A percentile compares a stretch with the other conserved stretches of the same genome.
phyloP scores from a whole-genome alignment of 441 rosid species.

The Hypseocharis bilobata region DNA sequence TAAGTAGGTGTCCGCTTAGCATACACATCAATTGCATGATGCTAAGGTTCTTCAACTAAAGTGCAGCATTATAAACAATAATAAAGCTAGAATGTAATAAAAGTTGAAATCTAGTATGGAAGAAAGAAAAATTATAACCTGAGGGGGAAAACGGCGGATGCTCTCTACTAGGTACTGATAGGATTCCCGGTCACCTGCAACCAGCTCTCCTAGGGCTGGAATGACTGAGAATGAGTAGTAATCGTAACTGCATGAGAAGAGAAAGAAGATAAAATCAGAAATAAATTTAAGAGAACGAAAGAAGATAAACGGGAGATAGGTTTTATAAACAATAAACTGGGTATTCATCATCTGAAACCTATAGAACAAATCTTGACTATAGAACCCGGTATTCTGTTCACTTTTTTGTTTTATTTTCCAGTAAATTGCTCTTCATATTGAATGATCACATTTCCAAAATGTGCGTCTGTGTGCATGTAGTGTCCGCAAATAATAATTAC shows the following conservation, averaged over 20 bases:
- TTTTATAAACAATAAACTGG: background rate
- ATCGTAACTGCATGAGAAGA: slow-evolving; percentile 54
- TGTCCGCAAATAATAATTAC: too few relatives aligned
- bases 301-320: background rate
- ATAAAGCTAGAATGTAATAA: too few relatives aligned
- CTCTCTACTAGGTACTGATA: slow-evolving; percentile 92
- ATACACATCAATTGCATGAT: too few relatives aligned
- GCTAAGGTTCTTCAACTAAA: too few relatives aligned
- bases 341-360: background rate
- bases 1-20: too few relatives aligned
- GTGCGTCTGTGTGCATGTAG: too few relatives aligned
- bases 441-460: too few relatives aligned
- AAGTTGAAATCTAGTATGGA: background rate
- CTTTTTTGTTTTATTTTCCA: too few relatives aligned
- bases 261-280: background rate
- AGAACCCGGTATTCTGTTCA: too few relatives aligned
- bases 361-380: background rate
- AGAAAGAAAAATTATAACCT: slow-evolving; percentile 31
- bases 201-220: slow-evolving; percentile 68
- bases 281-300: slow-evolving; percentile 6
- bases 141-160: slow-evolving; percentile 72
- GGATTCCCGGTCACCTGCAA: slow-evolving; percentile 69
- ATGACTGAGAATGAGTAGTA: slow-evolving; percentile 67
- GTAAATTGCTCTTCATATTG: too few relatives aligned
- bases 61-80: too few relatives aligned